Conservation (phyloP, 345 rosid species). For the Corymbia maculata region DNA sequence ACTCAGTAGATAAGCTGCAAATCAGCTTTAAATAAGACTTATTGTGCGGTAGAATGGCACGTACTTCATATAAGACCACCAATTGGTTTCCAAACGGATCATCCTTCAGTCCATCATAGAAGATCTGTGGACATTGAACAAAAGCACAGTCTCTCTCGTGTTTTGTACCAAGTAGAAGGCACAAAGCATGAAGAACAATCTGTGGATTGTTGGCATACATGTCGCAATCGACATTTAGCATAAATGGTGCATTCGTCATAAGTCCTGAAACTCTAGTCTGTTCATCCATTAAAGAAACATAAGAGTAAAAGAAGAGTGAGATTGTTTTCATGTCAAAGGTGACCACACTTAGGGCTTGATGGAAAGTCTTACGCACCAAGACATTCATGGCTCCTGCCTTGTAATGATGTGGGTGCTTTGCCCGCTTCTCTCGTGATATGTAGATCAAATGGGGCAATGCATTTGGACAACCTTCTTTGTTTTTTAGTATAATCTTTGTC, state of each 20-base stretch:
- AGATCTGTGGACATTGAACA: constrained; percentile 46
- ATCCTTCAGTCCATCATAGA: constrained; percentile 23
- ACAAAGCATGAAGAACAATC: constrained; percentile 40
- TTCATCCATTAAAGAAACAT: background rate
- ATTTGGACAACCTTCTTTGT: constrained; percentile 11
- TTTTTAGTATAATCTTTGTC: constrained; percentile 47
- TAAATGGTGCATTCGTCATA: constrained; percentile 63
- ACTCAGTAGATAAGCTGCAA: background rate
- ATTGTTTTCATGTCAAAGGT: background rate
- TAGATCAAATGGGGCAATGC: constrained; percentile 48
- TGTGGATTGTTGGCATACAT: constrained; percentile 53
- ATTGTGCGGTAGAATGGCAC: background rate
- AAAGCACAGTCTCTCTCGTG: constrained; percentile 19
- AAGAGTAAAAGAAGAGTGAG: background rate
- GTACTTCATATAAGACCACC: constrained; percentile 10
- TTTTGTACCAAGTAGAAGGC: constrained; percentile 20
- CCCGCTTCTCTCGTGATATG: constrained; percentile 45
- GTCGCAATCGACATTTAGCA: constrained; percentile 40
- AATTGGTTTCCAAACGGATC: constrained; percentile 28
- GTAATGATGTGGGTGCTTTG: constrained; percentile 3
- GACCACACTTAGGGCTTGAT: background rate
- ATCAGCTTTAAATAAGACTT: background rate
- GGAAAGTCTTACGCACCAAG: constrained; percentile 22
- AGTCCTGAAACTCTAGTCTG: constrained; percentile 47
- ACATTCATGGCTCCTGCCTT: constrained; percentile 65